Conservation (phyloP, 306 rosid species). For the Cucurbita moschata region DNA sequence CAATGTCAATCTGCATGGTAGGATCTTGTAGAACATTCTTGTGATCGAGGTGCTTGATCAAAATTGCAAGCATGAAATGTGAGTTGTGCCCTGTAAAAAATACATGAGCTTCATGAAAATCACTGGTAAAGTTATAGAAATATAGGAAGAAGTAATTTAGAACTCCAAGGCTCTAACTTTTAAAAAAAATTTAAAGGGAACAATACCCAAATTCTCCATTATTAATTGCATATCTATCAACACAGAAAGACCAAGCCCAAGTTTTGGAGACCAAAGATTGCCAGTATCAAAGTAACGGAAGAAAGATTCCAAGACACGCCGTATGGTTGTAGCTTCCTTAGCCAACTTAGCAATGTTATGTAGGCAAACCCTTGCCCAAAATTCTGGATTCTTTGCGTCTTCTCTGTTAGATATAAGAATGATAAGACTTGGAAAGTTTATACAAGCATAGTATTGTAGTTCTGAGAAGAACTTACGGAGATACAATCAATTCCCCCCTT, state of each 20-base stretch:
- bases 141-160: not conserved
- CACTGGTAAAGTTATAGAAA: not conserved
- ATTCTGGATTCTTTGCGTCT: slow-evolving; percentile 55
- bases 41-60: slow-evolving; percentile 88
- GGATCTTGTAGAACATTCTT: slow-evolving; percentile 66
- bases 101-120: not conserved
- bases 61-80: slow-evolving; percentile 61
- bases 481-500: slow-evolving; percentile 35
- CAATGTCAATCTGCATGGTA: slow-evolving; percentile 69
- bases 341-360: slow-evolving; percentile 83
- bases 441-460: not conserved
- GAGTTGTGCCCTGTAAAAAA: slow-evolving; percentile 59
- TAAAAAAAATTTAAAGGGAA: not conserved
- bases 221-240: slow-evolving; percentile 61
- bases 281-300: slow-evolving; percentile 68
- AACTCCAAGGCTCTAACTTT: slow-evolving; percentile 2
- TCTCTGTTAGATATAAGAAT: slow-evolving; percentile 40
- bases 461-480: slow-evolving; percentile 13
- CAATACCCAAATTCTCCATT: slow-evolving; percentile 72
- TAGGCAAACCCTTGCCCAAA: slow-evolving; percentile 91
- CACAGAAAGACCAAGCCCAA: slow-evolving; percentile 61
- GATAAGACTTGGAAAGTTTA: not conserved
- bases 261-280: slow-evolving; percentile 56
- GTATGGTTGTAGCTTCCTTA: slow-evolving; percentile 74
- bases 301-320: slow-evolving; percentile 82